Percentiles rank a stretch among this genome's conserved stretches.
Evolutionary conservation across 2,329 filamentous ascomycete species (phyloP).

Genomic region (Tolypocladium capitatum): DNA sequence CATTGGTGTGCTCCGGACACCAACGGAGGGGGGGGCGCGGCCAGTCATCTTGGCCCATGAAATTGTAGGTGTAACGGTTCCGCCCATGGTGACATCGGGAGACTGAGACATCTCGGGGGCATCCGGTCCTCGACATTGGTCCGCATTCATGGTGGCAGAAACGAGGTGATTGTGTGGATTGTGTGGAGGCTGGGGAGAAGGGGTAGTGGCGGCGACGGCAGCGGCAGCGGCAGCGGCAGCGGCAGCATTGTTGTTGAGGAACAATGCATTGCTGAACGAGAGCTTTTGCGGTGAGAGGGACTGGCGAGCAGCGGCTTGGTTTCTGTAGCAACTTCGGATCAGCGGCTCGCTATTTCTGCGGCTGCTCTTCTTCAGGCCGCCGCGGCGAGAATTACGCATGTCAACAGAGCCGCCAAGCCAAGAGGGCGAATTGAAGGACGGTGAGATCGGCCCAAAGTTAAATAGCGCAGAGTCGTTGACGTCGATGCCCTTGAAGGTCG

Average conservation of each 20-base stretch:
- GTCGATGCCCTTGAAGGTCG: constrained; percentile 1
- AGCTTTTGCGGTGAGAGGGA: constrained; percentile 17
- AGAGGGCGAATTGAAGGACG: constrained; percentile 13
- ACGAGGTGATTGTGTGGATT: not conserved
- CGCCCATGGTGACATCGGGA: not conserved
- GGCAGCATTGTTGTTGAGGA: not conserved
- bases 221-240: not conserved
- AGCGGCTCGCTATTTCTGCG: constrained; percentile 23
- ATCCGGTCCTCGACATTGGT: not conserved
- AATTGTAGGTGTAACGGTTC: constrained; percentile 5
- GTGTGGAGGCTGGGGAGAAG: not conserved
- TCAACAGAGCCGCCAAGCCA: constrained; percentile 13
- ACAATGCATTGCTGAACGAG: not conserved
- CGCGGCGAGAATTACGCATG: constrained; percentile 9
- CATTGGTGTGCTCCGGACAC: constrained; percentile 1
- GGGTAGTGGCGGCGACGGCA: no score
- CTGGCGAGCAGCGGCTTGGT: constrained; percentile 11
- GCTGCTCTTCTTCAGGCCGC: constrained; percentile 9
- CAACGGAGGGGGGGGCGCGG: not conserved
- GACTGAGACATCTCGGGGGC: not conserved
- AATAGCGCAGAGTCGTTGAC: constrained; percentile 7
- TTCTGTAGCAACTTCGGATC: constrained; percentile 12
- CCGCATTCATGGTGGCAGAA: not conserved
- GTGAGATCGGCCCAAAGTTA: constrained; percentile 15
- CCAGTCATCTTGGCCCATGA: constrained; percentile 7